Conservation (phyloP, 75 land plant species). For the Pseudotsuga menziesii region DNA sequence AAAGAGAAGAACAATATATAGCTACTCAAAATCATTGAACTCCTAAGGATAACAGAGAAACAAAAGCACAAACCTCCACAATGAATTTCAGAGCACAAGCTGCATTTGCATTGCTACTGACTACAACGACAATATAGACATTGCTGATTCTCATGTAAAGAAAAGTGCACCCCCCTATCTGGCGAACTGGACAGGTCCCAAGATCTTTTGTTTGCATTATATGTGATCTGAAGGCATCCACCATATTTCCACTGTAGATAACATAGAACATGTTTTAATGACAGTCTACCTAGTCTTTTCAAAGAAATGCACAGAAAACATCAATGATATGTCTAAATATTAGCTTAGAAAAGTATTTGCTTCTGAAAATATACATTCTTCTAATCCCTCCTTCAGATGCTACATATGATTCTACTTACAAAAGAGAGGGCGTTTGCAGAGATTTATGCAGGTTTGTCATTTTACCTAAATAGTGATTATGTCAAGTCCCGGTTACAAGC, state of each 20-base stretch:
- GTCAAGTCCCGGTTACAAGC: neutral
- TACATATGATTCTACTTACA: neutral
- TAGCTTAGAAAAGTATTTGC: neutral
- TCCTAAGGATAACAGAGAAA: neutral
- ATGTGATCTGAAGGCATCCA: constrained; percentile 93
- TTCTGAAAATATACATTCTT: neutral
- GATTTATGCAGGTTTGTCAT: neutral
- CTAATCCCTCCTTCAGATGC: no score
- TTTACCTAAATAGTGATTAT: neutral
- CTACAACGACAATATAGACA: constrained; percentile 98
- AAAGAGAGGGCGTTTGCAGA: neutral
- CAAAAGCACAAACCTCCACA: constrained; percentile 64
- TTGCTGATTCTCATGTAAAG: constrained; percentile 99
- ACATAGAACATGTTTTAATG: neutral
- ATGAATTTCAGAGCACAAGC: constrained; percentile 97
- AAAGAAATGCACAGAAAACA: neutral
- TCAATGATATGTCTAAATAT: neutral
- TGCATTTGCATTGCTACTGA: constrained; percentile 98
- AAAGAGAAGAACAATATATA: no score
- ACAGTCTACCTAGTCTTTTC: neutral
- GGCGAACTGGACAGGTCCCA: constrained; percentile 96
- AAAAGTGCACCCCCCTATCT: constrained; percentile 99
- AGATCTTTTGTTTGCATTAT: constrained; percentile 99
- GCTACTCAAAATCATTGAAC: no score
- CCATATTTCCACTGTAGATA: constrained; percentile 89